Conservation (phyloP, 2,329 filamentous ascomycete species). For the Penicillium sp. region DNA sequence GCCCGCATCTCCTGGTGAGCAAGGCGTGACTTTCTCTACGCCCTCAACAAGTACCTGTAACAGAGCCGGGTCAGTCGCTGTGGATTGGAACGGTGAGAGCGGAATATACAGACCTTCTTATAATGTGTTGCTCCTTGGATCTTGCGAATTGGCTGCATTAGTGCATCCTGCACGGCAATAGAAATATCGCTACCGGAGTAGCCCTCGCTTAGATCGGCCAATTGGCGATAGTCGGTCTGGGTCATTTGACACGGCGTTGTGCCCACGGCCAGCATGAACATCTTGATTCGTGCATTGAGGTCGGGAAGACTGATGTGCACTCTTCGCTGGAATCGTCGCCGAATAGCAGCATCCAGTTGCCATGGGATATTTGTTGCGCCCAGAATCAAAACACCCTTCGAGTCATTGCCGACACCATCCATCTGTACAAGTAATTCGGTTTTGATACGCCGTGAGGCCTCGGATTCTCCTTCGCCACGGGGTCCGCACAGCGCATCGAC, state of each 20-base stretch:
- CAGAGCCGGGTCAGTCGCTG: neutral
- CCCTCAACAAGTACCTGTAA: slow-evolving; percentile 67
- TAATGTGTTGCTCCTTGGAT: slow-evolving; percentile 98
- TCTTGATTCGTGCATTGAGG: slow-evolving; percentile 77
- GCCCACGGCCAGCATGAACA: slow-evolving; percentile 96
- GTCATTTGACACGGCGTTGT: slow-evolving; percentile 84
- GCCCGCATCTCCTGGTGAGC: slow-evolving; percentile 83
- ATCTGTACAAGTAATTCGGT: slow-evolving; percentile 98
- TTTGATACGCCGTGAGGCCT: slow-evolving; percentile 96
- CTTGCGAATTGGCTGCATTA: slow-evolving; percentile 96
- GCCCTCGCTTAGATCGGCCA: slow-evolving; percentile 82
- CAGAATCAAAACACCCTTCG: slow-evolving; percentile 86
- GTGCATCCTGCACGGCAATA: slow-evolving; percentile 90
- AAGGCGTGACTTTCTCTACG: slow-evolving; percentile 67
- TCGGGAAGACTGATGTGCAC: slow-evolving; percentile 96
- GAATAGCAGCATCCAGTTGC: slow-evolving; percentile 95
- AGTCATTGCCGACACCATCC: slow-evolving; percentile 97
- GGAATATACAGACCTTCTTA: slow-evolving; percentile 65
- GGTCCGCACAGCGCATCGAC: slow-evolving; percentile 95
- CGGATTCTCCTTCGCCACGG: slow-evolving; percentile 90
- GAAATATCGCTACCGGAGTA: slow-evolving; percentile 96
- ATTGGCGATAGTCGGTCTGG: slow-evolving; percentile 70
- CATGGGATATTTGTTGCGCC: slow-evolving; percentile 98
- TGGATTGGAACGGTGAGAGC: slow-evolving; percentile 21
- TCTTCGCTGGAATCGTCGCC: slow-evolving; percentile 89